Conservation (phyloP, 192 early-diverging fungal genomes). For the Geranomyces michiganensis region DNA sequence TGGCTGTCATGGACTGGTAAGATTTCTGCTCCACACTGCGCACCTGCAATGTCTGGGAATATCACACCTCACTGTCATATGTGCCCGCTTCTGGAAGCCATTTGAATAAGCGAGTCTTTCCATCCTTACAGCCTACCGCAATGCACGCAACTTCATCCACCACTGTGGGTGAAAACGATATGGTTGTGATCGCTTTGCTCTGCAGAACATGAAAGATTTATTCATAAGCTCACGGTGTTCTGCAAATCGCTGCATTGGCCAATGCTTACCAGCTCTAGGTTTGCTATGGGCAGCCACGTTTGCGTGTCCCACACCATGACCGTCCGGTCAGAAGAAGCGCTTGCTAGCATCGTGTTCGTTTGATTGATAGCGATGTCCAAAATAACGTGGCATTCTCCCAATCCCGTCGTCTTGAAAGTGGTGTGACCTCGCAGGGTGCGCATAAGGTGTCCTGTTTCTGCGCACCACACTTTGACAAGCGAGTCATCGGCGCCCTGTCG, state of each 20-base stretch:
- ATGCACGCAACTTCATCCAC: constrained; percentile 66
- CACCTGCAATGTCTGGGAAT: neutral
- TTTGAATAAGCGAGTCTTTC: constrained; percentile 71
- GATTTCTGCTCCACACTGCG: neutral
- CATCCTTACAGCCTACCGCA: constrained; percentile 72
- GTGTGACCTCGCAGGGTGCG: constrained; percentile 82
- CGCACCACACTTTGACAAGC: constrained; percentile 84
- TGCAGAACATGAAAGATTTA: neutral
- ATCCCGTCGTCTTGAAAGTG: constrained; percentile 9
- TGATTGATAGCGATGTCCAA: constrained; percentile 76
- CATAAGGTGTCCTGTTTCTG: constrained; percentile 74
- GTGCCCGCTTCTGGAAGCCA: constrained; percentile 56
- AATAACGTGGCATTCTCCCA: constrained; percentile 53
- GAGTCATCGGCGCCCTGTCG: constrained; percentile 80
- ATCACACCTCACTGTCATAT: constrained; percentile 15
- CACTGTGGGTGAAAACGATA: constrained; percentile 79
- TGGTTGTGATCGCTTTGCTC: constrained; percentile 64
- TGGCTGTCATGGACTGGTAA: constrained; percentile 57
- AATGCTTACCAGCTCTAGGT: constrained; percentile 33
- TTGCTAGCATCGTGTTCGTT: constrained; percentile 79
- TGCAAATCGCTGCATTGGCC: too few relatives aligned
- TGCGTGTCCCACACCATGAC: constrained; percentile 77
- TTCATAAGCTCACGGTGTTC: too few relatives aligned
- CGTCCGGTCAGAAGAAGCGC: constrained; percentile 75
- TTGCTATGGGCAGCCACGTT: constrained; percentile 65